Evolutionary conservation across 768 basidiomycete species (phyloP).

Genomic region (Arthromyces matolae): DNA sequence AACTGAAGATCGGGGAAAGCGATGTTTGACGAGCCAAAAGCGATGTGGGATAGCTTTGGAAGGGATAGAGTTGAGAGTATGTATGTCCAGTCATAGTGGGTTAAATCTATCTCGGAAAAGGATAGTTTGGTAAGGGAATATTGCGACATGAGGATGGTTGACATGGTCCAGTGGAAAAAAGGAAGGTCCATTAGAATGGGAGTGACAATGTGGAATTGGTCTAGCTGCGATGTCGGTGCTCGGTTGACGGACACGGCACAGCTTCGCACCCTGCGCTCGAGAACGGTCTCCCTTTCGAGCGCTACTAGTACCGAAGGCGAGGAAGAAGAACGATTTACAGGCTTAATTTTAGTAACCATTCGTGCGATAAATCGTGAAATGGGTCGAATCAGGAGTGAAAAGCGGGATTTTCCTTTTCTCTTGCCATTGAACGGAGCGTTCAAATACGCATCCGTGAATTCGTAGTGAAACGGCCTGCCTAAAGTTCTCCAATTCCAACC

Average conservation of each 20-base stretch:
- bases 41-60: constrained; percentile 9
- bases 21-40: constrained; percentile 12
- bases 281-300: not conserved
- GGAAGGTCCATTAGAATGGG: constrained; percentile 9
- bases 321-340: no score
- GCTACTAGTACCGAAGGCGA: not conserved
- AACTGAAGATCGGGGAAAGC: constrained; percentile 18
- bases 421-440: not conserved
- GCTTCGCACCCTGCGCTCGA: not conserved
- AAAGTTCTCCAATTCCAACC: not conserved
- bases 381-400: not conserved
- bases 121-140: constrained; percentile 17
- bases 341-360: constrained; percentile 1
- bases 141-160: constrained; percentile 12
- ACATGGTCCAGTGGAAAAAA: constrained; percentile 15
- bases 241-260: not conserved
- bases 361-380: not conserved
- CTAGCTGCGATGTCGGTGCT: not conserved
- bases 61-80: constrained; percentile 17
- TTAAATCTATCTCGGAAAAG: constrained; percentile 12
- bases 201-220: constrained; percentile 10
- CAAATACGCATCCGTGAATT: no score
- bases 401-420: not conserved
- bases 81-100: constrained; percentile 15
- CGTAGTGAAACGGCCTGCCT: constrained; percentile 7